Evolutionary conservation across 108 stramenopile species (phyloP).

Genomic region (Skeletonema menzelii): DNA sequence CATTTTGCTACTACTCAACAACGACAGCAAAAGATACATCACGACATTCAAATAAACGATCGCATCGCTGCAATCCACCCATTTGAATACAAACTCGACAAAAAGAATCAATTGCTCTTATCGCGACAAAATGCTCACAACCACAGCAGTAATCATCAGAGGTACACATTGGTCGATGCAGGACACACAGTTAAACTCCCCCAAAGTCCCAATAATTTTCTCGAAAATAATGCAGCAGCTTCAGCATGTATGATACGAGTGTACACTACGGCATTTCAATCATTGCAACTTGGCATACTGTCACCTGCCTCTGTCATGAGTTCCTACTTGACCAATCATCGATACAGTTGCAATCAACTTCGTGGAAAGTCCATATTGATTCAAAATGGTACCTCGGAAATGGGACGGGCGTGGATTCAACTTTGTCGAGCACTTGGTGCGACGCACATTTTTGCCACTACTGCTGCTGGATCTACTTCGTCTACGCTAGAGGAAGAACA

Average conservation of each 20-base stretch:
- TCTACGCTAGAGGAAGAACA: too few species aligned
- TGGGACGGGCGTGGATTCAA: constrained; percentile 34
- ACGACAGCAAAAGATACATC: constrained; percentile 23
- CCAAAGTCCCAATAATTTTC: constrained; percentile 17
- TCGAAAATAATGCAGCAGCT: constrained; percentile 16
- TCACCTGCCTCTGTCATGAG: neutral
- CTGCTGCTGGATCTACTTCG: constrained; percentile 22
- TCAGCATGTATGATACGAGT: constrained; percentile 29
- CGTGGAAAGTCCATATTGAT: constrained; percentile 36
- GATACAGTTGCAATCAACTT: constrained; percentile 20
- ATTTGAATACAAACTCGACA: constrained; percentile 30
- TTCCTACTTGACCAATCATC: neutral
- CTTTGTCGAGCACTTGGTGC: constrained; percentile 27
- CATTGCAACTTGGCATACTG: constrained; percentile 20
- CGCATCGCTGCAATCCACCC: constrained; percentile 42
- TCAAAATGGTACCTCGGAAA: constrained; percentile 37
- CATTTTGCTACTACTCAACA: neutral
- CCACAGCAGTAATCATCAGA: neutral
- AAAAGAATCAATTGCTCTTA: neutral
- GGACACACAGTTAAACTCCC: constrained; percentile 38
- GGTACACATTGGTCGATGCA: constrained; percentile 47
- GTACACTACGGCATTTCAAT: constrained; percentile 45
- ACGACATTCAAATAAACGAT: constrained; percentile 36
- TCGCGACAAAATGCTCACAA: neutral
- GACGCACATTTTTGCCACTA: constrained; percentile 28